Conservation (phyloP, 257 asterid genomes). For the Echium plantagineum region DNA sequence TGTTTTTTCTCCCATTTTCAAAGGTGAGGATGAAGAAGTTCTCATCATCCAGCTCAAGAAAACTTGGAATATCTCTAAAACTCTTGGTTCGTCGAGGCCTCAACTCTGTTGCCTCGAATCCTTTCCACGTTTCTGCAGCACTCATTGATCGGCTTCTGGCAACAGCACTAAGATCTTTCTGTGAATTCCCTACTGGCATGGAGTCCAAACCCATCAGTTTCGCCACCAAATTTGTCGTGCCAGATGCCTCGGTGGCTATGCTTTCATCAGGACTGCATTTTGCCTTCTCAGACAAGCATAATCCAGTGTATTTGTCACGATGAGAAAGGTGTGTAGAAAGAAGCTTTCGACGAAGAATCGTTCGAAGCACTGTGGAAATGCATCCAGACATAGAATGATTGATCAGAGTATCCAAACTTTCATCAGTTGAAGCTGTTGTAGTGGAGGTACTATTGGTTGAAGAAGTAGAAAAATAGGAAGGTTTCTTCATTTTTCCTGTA, state of each 20-base stretch:
- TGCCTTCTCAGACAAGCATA: neutral
- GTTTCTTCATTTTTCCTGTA: constrained; percentile 23
- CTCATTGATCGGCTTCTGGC: constrained; percentile 22
- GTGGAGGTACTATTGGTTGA: constrained; percentile 7
- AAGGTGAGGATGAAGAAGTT: constrained; percentile 57
- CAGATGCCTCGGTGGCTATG: neutral
- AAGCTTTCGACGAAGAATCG: constrained; percentile 41
- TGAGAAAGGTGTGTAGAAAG: constrained; percentile 24
- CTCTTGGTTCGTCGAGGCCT: constrained; percentile 18
- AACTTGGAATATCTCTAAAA: constrained; percentile 30
- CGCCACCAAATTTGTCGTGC: constrained; percentile 43
- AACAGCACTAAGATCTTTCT: constrained; percentile 5
- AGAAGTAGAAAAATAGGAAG: constrained; percentile 27
- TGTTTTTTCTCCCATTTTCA: constrained; percentile 20
- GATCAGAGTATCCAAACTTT: neutral
- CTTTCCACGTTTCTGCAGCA: constrained; percentile 17
- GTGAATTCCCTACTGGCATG: constrained; percentile 12
- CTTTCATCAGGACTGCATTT: neutral
- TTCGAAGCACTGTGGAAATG: constrained; percentile 37
- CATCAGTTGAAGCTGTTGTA: constrained; percentile 6
- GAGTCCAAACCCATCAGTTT: constrained; percentile 64
- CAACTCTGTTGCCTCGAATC: constrained; percentile 14
- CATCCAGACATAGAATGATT: constrained; percentile 21
- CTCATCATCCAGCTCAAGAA: constrained; percentile 50
- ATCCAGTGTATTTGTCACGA: constrained; percentile 9